Conservation (phyloP, 1,284 basidiomycete genomes). For the Malassezia globosa region DNA sequence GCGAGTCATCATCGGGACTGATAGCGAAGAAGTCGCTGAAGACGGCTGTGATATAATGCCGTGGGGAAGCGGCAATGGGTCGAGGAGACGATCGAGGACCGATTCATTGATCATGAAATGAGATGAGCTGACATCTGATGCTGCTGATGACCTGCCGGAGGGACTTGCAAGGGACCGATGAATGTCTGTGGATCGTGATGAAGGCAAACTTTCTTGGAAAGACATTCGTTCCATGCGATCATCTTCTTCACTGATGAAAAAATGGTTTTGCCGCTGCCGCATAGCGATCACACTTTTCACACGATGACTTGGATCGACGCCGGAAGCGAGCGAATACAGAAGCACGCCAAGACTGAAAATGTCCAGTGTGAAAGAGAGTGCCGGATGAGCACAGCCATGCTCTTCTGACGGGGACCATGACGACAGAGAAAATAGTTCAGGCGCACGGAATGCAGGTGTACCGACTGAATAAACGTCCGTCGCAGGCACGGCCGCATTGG, state of each 20-base stretch:
- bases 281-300: constrained; percentile 38
- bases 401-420: constrained; percentile 33
- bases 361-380: constrained; percentile 36
- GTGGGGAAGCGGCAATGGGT: neutral
- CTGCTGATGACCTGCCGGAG: no score
- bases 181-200: neutral
- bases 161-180: neutral
- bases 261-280: constrained; percentile 35
- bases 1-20: neutral
- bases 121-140: neutral
- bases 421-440: constrained; percentile 32
- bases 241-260: constrained; percentile 41
- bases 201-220: constrained; percentile 10
- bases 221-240: constrained; percentile 31
- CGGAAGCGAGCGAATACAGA: constrained; percentile 40
- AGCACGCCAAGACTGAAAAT: constrained; percentile 40
- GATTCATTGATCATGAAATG: neutral
- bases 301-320: constrained; percentile 34
- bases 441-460: constrained; percentile 42
- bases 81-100: neutral
- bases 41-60: neutral
- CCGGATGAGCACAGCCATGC: constrained; percentile 27
- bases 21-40: neutral
- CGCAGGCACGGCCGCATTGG: constrained; percentile 29
- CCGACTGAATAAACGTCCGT: constrained; percentile 37